Evolutionary conservation across 31 red algal species (phyloP).

Genomic region (Endocladia muricata): DNA sequence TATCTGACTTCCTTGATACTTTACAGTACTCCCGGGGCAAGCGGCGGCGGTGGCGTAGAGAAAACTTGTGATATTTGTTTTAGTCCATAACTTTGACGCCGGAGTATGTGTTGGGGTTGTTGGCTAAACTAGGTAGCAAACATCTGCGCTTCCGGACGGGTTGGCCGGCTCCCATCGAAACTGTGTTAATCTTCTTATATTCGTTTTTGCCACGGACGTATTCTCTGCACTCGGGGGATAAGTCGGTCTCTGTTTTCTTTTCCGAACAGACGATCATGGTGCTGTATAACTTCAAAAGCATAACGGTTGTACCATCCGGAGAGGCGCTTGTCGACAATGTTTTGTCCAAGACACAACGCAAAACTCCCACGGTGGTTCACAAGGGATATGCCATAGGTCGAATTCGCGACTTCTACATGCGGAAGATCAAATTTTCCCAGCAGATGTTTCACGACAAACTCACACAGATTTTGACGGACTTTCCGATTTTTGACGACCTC

Average conservation of each 20-base stretch:
- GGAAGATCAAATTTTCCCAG: constrained; percentile 97
- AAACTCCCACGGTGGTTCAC: constrained; percentile 96
- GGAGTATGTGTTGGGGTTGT: no score
- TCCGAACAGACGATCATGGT: constrained; percentile 53
- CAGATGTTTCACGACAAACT: constrained; percentile 95
- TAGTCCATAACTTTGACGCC: no score
- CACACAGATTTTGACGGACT: constrained; percentile 87
- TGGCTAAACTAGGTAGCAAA: no score
- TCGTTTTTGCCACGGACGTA: no score
- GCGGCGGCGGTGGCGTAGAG: no score
- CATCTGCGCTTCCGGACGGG: no score
- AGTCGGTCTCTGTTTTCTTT: not conserved
- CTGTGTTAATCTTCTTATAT: no score
- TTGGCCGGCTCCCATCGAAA: no score
- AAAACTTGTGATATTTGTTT: no score
- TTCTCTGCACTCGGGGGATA: no score
- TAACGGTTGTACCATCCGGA: constrained; percentile 72
- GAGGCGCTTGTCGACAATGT: constrained; percentile 89
- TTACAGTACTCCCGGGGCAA: no score
- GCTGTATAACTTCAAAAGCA: constrained; percentile 86
- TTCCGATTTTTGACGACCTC: constrained; percentile 91
- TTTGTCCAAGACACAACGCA: constrained; percentile 91
- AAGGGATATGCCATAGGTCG: constrained; percentile 87
- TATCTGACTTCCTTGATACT: no score
- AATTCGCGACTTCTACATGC: constrained; percentile 96